Conservation (phyloP, 345 rosid species). For the Syzygium grande region DNA sequence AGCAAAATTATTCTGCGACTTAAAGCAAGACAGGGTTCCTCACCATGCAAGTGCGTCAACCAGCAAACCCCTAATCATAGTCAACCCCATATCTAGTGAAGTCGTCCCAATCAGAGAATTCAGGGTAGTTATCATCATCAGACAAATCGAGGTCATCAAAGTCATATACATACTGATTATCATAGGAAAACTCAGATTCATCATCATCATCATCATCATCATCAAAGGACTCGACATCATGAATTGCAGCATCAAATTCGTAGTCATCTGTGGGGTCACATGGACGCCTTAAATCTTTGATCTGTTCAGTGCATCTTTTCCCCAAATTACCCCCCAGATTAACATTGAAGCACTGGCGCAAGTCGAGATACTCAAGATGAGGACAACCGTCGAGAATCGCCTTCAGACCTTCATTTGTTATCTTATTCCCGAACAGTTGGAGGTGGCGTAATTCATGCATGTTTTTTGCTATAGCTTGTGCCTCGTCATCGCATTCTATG, state of each 20-base stretch:
- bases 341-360: constrained; percentile 56
- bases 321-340: constrained; percentile 27
- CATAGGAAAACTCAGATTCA: too few relatives aligned
- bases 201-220: constrained; percentile 6
- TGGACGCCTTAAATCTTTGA: constrained; percentile 42
- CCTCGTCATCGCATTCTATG: constrained; percentile 33
- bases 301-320: constrained; percentile 31
- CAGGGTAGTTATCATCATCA: constrained; percentile 27
- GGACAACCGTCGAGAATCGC: constrained; percentile 59
- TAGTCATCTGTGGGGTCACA: constrained; percentile 36
- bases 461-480: constrained; percentile 49
- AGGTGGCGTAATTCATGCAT: constrained; percentile 47
- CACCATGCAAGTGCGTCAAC: neutral
- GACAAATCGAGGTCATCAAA: constrained; percentile 34
- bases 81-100: neutral
- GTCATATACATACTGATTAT: neutral
- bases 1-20: neutral
- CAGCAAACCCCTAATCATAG: neutral
- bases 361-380: constrained; percentile 56
- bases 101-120: constrained; percentile 8
- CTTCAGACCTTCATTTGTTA: constrained; percentile 49
- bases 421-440: constrained; percentile 42
- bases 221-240: constrained; percentile 5
- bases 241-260: constrained; percentile 15
- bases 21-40: neutral